These are phyloP conservation scores for Fusarium concolor DNA, from an alignment of 2,329 filamentous ascomycete genomes.

Conservation along the genomic window DNA sequence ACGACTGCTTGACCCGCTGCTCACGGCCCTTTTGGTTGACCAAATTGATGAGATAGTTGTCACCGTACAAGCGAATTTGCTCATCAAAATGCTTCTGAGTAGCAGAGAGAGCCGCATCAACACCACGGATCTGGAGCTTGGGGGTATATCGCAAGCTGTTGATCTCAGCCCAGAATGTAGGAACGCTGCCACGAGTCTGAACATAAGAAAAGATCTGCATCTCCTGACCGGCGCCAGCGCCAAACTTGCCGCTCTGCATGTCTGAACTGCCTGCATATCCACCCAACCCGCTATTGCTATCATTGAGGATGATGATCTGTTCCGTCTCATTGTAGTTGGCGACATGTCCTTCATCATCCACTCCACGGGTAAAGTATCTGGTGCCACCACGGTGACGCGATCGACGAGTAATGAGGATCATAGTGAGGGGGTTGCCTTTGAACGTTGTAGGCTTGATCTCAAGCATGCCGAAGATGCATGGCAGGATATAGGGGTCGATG, in stretches of 20 bases:
- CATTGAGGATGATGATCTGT: conserved; percentile 90
- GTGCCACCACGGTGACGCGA: conserved; percentile 91
- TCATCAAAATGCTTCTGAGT: conserved; percentile 91
- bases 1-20: conserved; percentile 88
- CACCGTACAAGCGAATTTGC: conserved; percentile 92
- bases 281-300: conserved; percentile 77
- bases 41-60: conserved; percentile 96
- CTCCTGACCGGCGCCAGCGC: conserved; percentile 72
- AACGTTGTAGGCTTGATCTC: conserved; percentile 88
- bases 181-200: conserved; percentile 95
- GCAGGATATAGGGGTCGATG: conserved; percentile 91
- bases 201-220: conserved; percentile 94
- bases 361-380: conserved; percentile 92
- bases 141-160: conserved; percentile 94
- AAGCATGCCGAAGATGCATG: conserved; percentile 96
- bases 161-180: conserved; percentile 95
- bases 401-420: conserved; percentile 88
- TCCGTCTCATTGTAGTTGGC: conserved; percentile 99
- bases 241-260: conserved; percentile 78
- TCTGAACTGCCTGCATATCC: conserved; percentile 83
- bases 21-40: conserved; percentile 97
- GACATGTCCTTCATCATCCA: conserved; percentile 94
- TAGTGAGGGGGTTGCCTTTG: conserved; percentile 85
- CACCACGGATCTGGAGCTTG: conserved; percentile 85
- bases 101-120: conserved; percentile 82